These are phyloP conservation scores for Hemileia vastatrix DNA, from an alignment of 1,284 basidiomycete genomes.

Conservation along the genomic window DNA sequence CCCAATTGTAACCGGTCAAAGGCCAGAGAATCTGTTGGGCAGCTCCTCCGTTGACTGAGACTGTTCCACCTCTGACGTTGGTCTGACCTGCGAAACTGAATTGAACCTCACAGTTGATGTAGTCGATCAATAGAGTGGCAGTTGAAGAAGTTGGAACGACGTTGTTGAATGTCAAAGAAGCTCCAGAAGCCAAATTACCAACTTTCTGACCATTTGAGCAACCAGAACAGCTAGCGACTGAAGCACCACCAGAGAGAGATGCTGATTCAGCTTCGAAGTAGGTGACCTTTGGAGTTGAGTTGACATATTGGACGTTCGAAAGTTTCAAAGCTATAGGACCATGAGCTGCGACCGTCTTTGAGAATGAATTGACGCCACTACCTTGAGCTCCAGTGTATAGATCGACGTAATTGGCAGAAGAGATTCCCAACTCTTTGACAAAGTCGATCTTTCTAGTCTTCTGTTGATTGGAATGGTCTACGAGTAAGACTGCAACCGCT, in stretches of 20 bases:
- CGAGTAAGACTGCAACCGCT: constrained; percentile 27
- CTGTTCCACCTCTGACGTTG: constrained; percentile 24
- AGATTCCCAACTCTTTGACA: constrained; percentile 22
- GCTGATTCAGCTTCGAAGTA: constrained; percentile 25
- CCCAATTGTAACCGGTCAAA: constrained; percentile 28
- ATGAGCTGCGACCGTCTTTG: constrained; percentile 26
- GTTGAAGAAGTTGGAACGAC: constrained; percentile 19
- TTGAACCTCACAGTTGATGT: constrained; percentile 29
- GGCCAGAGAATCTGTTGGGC: constrained; percentile 29
- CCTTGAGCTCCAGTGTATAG: constrained; percentile 23
- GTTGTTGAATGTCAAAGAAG: constrained; percentile 24
- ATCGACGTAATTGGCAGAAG: constrained; percentile 27
- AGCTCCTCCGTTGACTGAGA: constrained; percentile 28
- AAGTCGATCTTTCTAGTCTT: constrained; percentile 26
- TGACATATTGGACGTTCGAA: constrained; percentile 22
- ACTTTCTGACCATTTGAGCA: constrained; percentile 28
- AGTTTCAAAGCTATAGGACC: constrained; percentile 27
- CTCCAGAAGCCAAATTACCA: constrained; percentile 23
- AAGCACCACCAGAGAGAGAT: constrained; percentile 10
- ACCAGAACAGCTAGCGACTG: constrained; percentile 23
- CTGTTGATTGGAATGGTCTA: constrained; percentile 26
- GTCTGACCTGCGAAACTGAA: constrained; percentile 24
- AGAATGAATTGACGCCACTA: constrained; percentile 13
- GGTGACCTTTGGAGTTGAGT: constrained; percentile 10
- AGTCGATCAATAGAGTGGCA: constrained; percentile 29